These are phyloP conservation scores for Akebia trifoliata DNA, from an alignment of 164 flowering plant species.

Conservation along the genomic window DNA sequence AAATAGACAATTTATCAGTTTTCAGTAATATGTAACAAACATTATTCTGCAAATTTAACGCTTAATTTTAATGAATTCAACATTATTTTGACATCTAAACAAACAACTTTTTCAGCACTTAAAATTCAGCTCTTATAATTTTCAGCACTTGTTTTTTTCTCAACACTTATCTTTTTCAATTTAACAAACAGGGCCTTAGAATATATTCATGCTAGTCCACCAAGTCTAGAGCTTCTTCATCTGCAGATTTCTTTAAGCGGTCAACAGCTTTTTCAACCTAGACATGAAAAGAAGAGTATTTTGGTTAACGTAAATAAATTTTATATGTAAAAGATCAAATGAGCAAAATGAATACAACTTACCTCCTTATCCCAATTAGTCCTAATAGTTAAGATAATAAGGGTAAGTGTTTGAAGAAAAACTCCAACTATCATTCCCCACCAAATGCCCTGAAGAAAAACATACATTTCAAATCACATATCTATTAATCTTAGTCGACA, in stretches of 20 bases:
- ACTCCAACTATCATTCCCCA: constrained; percentile 77
- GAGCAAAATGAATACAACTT: neutral
- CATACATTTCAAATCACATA: neutral
- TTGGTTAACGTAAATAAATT: neutral
- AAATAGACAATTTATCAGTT: too few relatives aligned
- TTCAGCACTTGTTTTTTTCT: too few relatives aligned
- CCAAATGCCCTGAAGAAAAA: constrained; percentile 59
- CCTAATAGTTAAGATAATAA: constrained; percentile 52
- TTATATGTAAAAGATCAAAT: neutral
- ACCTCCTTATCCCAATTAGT: constrained; percentile 72
- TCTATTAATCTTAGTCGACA: too few relatives aligned
- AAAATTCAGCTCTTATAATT: too few relatives aligned
- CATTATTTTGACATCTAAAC: too few relatives aligned
- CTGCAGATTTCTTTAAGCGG: constrained; percentile 36
- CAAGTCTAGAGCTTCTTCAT: constrained; percentile 23
- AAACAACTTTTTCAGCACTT: too few relatives aligned
- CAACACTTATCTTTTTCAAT: too few relatives aligned
- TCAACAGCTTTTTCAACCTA: constrained; percentile 52
- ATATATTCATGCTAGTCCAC: too few relatives aligned
- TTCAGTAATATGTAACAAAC: too few relatives aligned
- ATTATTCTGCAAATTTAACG: too few relatives aligned
- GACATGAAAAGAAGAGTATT: neutral
- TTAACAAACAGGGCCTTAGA: too few relatives aligned
- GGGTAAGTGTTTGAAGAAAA: constrained; percentile 45
- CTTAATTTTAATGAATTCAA: too few relatives aligned